Conservation (phyloP, 2,329 filamentous ascomycete species). For the Mycosphaerella arachidis region DNA sequence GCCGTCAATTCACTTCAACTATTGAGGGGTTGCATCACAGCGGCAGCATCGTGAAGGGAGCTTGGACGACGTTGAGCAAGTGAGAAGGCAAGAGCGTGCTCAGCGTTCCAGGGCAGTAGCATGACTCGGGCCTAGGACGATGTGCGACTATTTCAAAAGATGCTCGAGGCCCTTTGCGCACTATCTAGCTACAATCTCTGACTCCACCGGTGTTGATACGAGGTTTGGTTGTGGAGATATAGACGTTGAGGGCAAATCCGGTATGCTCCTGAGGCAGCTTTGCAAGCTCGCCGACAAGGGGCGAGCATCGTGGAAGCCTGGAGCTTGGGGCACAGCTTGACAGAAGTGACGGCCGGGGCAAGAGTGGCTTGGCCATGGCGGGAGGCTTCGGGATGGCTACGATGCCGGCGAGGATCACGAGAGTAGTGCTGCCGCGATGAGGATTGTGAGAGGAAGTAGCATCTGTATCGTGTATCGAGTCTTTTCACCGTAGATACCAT, state of each 20-base stretch:
- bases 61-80: not conserved
- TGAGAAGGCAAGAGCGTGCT: not conserved
- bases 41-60: not conserved
- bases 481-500: too few relatives aligned
- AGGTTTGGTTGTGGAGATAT: not conserved
- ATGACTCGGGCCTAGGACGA: not conserved
- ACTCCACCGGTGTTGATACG: not conserved
- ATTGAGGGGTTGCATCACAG: not conserved
- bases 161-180: not conserved
- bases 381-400: not conserved
- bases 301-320: not conserved
- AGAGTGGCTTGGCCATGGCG: not conserved
- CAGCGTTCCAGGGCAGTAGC: not conserved
- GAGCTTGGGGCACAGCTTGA: not conserved
- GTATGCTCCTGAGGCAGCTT: not conserved
- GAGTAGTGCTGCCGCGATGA: not conserved
- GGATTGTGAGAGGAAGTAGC: not conserved
- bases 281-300: not conserved
- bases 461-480: too few relatives aligned
- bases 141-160: not conserved
- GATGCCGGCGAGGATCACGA: not conserved
- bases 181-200: not conserved
- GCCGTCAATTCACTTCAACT: not conserved
- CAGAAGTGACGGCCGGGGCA: not conserved
- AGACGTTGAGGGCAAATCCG: not conserved